Conservation (phyloP, 1,139 yeast species). For the Yamadazyma buinensis region DNA sequence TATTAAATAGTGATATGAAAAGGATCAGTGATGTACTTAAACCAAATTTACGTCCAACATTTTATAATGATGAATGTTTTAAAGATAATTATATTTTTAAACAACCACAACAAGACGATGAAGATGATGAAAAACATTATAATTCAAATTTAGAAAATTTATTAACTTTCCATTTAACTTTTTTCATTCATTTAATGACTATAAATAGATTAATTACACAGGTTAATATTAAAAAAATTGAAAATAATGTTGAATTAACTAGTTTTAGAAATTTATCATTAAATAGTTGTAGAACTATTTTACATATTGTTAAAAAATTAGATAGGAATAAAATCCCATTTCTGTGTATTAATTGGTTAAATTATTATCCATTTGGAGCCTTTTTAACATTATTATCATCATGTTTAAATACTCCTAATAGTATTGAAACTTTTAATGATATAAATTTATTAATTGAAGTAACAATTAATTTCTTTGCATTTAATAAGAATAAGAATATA, state of each 20-base stretch:
- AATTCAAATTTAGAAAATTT: slow-evolving; percentile 14
- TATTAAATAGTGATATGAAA: slow-evolving; percentile 21
- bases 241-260: slow-evolving; percentile 13
- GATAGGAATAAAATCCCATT: slow-evolving; percentile 17
- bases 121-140: not conserved
- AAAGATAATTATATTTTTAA: slow-evolving; percentile 3
- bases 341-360: slow-evolving; percentile 31
- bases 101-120: too few species aligned
- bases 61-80: slow-evolving; percentile 25
- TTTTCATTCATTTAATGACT: slow-evolving; percentile 32
- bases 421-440: slow-evolving; percentile 26
- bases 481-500: slow-evolving; percentile 1
- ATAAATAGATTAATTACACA: slow-evolving; percentile 26
- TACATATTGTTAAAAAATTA: slow-evolving; percentile 21
- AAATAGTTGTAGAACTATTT: slow-evolving; percentile 35
- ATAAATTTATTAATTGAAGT: slow-evolving; percentile 24
- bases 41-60: slow-evolving; percentile 19
- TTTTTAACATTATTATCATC: slow-evolving; percentile 28
- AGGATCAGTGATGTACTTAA: slow-evolving; percentile 14
- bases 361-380: slow-evolving; percentile 33
- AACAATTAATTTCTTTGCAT: slow-evolving; percentile 9
- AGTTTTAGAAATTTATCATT: slow-evolving; percentile 25
- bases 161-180: slow-evolving; percentile 25
- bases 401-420: slow-evolving; percentile 29
- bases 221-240: slow-evolving; percentile 14